A percentile compares a stretch with the other conserved stretches of the same genome.
Conservation (phyloP, 129 eudicot species). For the Flaveria linearis region DNA sequence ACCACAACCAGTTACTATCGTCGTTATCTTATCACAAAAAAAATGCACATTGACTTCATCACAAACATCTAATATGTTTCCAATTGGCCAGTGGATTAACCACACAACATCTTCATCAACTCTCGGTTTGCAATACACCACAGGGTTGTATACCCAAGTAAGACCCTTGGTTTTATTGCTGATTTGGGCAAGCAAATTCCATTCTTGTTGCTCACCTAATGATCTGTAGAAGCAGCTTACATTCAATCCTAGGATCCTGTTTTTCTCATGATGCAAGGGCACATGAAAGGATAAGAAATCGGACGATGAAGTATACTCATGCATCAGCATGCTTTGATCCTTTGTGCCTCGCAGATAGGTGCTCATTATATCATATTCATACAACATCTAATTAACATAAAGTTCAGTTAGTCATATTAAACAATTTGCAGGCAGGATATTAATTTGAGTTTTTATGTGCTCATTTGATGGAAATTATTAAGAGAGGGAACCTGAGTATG, state of each 20-base stretch:
- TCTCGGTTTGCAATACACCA: background rate
- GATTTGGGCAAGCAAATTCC: background rate
- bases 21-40: background rate
- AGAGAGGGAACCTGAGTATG: background rate
- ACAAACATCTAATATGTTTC: background rate
- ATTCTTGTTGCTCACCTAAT: too few species aligned
- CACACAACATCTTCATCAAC: conserved; percentile 17
- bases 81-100: background rate
- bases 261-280: background rate
- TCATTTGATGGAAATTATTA: background rate
- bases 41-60: conserved; percentile 17
- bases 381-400: conserved; percentile 19
- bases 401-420: background rate
- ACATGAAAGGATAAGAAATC: conserved; percentile 13
- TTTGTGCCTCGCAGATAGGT: background rate
- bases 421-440: background rate
- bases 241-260: conserved; percentile 5
- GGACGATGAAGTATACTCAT: background rate
- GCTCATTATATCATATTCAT: conserved; percentile 30
- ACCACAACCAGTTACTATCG: background rate
- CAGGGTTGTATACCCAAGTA: conserved; percentile 21
- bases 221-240: background rate
- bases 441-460: background rate
- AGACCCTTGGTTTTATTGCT: conserved; percentile 15
- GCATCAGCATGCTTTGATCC: background rate